These are phyloP conservation scores for Corchorus capsularis DNA, from an alignment of 345 rosid species.

Conservation along the genomic window DNA sequence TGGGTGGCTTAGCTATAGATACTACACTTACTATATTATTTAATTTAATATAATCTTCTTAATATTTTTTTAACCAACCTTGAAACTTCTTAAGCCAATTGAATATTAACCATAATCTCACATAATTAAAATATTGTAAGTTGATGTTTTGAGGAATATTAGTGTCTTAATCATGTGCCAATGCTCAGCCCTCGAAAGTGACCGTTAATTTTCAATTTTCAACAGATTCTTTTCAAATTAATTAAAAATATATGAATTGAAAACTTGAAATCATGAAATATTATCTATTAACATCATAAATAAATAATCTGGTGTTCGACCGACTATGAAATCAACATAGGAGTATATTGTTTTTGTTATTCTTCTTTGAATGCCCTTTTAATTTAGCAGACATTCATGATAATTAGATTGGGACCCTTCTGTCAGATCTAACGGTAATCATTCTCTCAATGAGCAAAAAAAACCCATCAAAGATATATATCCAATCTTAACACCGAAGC, in stretches of 20 bases:
- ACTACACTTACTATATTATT: too few relatives aligned
- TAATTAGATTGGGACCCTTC: neutral
- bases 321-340: too few relatives aligned
- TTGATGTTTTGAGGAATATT: conserved; percentile 1
- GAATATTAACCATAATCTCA: neutral
- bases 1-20: neutral
- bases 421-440: neutral
- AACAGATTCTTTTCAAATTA: neutral
- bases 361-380: too few relatives aligned
- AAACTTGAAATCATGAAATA: too few relatives aligned
- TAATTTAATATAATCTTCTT: neutral
- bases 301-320: too few relatives aligned
- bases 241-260: too few relatives aligned
- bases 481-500: neutral
- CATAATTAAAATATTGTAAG: conserved; percentile 2
- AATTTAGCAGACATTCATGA: neutral
- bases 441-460: neutral
- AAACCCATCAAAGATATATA: neutral
- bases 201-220: conserved; percentile 19
- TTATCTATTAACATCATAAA: too few relatives aligned
- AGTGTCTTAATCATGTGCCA: conserved; percentile 27
- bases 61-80: neutral
- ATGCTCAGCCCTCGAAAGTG: conserved; percentile 26
- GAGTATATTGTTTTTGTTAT: too few relatives aligned
- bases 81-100: neutral